Conservation (phyloP, 352 stramenopile species). For the Hyaloperonospora brassicae region DNA sequence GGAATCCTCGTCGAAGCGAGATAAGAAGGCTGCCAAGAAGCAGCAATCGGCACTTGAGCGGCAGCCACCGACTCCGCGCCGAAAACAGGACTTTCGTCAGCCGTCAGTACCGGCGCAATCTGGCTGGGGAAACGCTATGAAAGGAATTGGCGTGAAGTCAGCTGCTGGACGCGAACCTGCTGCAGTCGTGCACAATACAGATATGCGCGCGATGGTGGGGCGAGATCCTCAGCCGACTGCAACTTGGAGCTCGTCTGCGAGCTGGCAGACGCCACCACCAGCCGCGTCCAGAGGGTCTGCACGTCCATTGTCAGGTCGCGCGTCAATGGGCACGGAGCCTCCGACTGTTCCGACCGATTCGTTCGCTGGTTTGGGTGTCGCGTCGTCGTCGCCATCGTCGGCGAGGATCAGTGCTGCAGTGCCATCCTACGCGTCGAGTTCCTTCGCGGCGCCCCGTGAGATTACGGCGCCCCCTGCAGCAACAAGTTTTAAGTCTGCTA, state of each 20-base stretch:
- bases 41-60: conserved; percentile 24
- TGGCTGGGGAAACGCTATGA: conserved; percentile 66
- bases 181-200: conserved; percentile 57
- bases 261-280: conserved; percentile 35
- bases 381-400: conserved; percentile 17
- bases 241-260: conserved; percentile 45
- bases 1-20: conserved; percentile 35
- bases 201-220: conserved; percentile 35
- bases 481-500: conserved; percentile 35
- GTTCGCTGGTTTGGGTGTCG: conserved; percentile 39
- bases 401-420: conserved; percentile 31
- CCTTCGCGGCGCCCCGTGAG: conserved; percentile 24
- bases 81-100: conserved; percentile 24
- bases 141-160: conserved; percentile 46
- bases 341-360: conserved; percentile 44
- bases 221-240: conserved; percentile 32
- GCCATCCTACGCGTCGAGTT: conserved; percentile 27
- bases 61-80: conserved; percentile 8
- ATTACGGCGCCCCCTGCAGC: conserved; percentile 17
- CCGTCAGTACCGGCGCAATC: conserved; percentile 30
- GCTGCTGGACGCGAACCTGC: conserved; percentile 21
- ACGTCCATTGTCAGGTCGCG: conserved; percentile 21
- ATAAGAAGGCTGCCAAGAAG: conserved; percentile 32
- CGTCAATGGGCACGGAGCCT: conserved; percentile 51
- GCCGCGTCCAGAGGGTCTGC: conserved; percentile 12